Base-by-base conservation (phyloP, 768 basidiomycete genomes). In the Russula abietina region DNA sequence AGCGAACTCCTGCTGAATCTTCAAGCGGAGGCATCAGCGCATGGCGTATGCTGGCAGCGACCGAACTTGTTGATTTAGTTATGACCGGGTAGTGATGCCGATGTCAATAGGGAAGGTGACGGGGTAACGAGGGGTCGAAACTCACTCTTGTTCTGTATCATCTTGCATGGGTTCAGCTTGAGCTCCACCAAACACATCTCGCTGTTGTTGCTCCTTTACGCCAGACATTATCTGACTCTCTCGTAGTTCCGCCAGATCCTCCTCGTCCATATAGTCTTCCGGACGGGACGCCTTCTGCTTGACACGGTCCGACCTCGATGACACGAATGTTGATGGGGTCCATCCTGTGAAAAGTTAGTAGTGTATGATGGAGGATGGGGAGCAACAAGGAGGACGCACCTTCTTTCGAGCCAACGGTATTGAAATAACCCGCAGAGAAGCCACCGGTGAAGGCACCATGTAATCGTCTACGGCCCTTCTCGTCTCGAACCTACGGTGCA, bases 381-480 rank as follows among this genome's bases (percentile, higher is more conserved):
- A 32, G 38, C 5, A 22, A 17, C 3, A 24, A 19, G 19, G 49
- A 60, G 38, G 14, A 41, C 57, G 30, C 60, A 86, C 95, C 95
- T 83, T 98, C 95, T 73, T 96, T 93, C 7, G 91, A 94, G 1
- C 97, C 97, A 41, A 96, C 96, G 1, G 88, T 82, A 73, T 98
- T 98, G 78, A 88, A 98, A 76, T 98, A 98, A 0, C 96, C 96
- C 30, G 97, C 97, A 59, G 91, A 93, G 80, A 93, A 99, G 12
- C 97, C 97, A 26, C 97, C 97, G 0, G 95, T 98, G 76, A 98
- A 99, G 4, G 97, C 97, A 3, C 97, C 97, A 72, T 99, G 97
- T n/a, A 99, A 77, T 60, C 97, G 79, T 67, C 93, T 78, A 50
- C 96, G 82, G 36, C 94, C 93, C 71, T 97, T 85, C 75, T 98